Percentiles rank a stretch among this genome's conserved stretches.
These are phyloP conservation scores for Thielaviopsis populi DNA, from an alignment of 2,329 filamentous ascomycete genomes.

Conservation along the genomic window DNA sequence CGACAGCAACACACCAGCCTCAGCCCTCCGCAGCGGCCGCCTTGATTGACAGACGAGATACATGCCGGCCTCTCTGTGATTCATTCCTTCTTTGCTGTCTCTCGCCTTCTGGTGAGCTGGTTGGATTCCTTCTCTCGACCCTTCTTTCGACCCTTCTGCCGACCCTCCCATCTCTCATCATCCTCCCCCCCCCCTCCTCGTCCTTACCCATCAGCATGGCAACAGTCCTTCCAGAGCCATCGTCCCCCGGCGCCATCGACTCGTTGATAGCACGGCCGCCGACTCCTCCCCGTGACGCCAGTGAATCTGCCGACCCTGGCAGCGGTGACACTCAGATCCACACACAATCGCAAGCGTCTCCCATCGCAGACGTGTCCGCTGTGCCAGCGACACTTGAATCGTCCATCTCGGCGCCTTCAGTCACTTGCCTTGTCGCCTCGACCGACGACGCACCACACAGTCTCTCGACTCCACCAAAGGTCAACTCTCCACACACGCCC, in stretches of 20 bases:
- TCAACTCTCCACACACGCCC: constrained; percentile 30
- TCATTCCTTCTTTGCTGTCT: not conserved
- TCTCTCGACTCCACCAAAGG: constrained; percentile 39
- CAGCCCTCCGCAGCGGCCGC: not conserved
- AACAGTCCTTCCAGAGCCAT: not conserved
- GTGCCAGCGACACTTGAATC: not conserved
- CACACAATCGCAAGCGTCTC: constrained; percentile 4
- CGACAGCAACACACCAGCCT: not conserved
- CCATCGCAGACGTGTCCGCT: not conserved
- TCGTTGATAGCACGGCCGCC: constrained; percentile 44
- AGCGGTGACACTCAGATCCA: constrained; percentile 28
- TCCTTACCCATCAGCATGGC: not conserved
- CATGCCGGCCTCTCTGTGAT: not conserved
- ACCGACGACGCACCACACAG: not conserved
- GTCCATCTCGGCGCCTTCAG: not conserved
- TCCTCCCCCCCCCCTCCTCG: not conserved
- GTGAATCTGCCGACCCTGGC: constrained; percentile 26
- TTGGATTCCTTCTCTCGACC: not conserved
- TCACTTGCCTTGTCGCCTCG: not conserved
- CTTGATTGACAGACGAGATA: not conserved
- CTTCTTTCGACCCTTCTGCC: not conserved
- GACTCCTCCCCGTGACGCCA: constrained; percentile 46
- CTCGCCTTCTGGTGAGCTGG: not conserved
- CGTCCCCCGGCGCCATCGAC: constrained; percentile 23
- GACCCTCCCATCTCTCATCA: not conserved